These are phyloP conservation scores for Penicillium sp. DNA, from an alignment of 2,329 filamentous ascomycete species.

Conservation along the genomic window DNA sequence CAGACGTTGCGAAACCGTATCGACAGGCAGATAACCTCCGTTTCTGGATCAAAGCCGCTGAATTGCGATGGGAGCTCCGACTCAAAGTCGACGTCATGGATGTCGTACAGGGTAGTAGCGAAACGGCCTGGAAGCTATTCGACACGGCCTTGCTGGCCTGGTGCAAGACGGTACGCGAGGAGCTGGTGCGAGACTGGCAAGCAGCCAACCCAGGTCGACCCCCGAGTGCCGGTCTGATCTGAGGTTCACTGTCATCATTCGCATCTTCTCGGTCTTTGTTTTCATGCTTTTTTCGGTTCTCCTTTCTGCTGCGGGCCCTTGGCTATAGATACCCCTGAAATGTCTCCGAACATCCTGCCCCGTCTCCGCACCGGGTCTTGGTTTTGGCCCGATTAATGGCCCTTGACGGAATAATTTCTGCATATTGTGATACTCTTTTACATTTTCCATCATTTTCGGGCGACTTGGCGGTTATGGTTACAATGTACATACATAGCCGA, in stretches of 20 bases:
- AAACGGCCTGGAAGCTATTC: conserved; percentile 72
- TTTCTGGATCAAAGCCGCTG: conserved; percentile 94
- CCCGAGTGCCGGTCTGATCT: conserved; percentile 25
- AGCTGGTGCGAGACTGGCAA: conserved; percentile 73
- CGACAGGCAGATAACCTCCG: conserved; percentile 88
- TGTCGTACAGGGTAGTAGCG: conserved; percentile 70
- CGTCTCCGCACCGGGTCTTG: conserved; percentile 16
- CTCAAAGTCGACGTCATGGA: conserved; percentile 82
- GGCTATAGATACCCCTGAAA: conserved; percentile 29
- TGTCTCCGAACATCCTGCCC: conserved; percentile 19
- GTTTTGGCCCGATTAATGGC: conserved; percentile 11
- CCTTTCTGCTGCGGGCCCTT: conserved; percentile 26
- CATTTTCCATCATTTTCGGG: background rate
- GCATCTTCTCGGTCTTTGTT: conserved; percentile 15
- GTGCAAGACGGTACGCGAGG: conserved; percentile 77
- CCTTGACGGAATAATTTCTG: conserved; percentile 16
- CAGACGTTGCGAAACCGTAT: conserved; percentile 93
- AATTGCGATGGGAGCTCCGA: conserved; percentile 86
- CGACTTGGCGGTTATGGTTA: background rate
- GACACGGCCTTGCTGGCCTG: conserved; percentile 80
- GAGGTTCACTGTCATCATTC: conserved; percentile 2
- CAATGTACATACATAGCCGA: conserved; percentile 4
- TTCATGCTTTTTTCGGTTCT: conserved; percentile 19
- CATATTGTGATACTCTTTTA: conserved; percentile 6
- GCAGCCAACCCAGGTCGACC: conserved; percentile 31